Base-by-base conservation (phyloP, 768 basidiomycete species). In the Leucogyrophana mollusca region DNA sequence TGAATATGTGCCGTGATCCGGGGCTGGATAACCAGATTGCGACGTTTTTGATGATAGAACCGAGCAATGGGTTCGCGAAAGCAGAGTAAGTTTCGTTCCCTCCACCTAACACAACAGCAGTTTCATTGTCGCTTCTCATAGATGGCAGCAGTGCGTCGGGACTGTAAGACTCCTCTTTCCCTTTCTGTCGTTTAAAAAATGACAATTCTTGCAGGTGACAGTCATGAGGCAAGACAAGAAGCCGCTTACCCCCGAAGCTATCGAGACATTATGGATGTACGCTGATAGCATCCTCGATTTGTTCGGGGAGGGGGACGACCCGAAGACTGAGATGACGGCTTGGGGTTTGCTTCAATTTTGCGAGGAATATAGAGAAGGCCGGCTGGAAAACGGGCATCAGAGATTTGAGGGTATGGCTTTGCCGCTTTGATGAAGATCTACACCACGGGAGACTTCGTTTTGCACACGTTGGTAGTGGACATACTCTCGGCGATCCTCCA, bases 261-360 rank as follows among this genome's bases (percentile, higher is more conserved):
- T 59, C 3, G 61, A 62, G 42, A 62, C 60, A 2, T 54, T 48
- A 27, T 58, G 66, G 56, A 65, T 66, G 62, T 69, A 62, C 22
- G 58, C 64, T 24, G 66, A 70, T 51, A 49, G 58, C 40, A 40
- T 67, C 5, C 55, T 68, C 23, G 53, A 53, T 46, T 46, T 62
- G 25, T 66, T 65, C 37, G 61, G 47, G 22, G 57, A 59, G 7
- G 54, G 53, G 16, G 52, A 44, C n/a, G n/a, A n/a, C n/a, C n/a
- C n/a, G n/a, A n/a, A n/a, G n/a, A n/a, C n/a, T n/a, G n/a, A n/a
- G 9, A 33, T n/a, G 9, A 9, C 32, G 32, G 9, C 32, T n/a
- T 9, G 9, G 27, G 27, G 13, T 30, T 30, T 30, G 27, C n/a
- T 30, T 13, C 6, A 30, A 30, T 30, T 30, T 13, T 30, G 27